Percentiles rank a stretch among this genome's conserved stretches.
Conservation (phyloP, 306 rosid genomes). For the Citrullus colocynthis region DNA sequence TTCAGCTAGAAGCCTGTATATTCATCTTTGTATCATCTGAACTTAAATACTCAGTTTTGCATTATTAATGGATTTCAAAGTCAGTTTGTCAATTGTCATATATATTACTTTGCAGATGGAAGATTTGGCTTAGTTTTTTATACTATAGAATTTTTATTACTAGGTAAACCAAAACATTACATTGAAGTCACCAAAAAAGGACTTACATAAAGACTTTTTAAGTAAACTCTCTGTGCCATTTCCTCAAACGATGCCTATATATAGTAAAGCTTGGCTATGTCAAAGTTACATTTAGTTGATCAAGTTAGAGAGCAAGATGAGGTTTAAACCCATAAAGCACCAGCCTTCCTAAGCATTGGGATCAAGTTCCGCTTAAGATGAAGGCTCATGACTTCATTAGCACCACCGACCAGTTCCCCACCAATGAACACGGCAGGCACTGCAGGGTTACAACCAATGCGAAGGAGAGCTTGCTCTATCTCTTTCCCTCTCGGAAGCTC, state of each 20-base stretch:
- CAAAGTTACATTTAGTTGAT: not conserved
- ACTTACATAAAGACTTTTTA: not conserved
- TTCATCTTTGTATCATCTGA: not conserved
- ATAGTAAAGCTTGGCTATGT: not conserved
- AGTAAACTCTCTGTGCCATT: slow-evolving; percentile 7
- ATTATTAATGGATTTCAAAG: not conserved
- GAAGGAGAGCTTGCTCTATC: slow-evolving; percentile 68
- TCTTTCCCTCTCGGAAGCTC: slow-evolving; percentile 80
- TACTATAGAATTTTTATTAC: not conserved
- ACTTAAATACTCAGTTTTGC: not conserved
- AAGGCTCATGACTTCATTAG: slow-evolving; percentile 87
- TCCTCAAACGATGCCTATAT: not conserved
- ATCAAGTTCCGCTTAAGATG: slow-evolving; percentile 70
- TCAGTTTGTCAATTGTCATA: not conserved
- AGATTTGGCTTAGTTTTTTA: not conserved
- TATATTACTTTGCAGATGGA: not conserved
- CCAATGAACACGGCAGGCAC: slow-evolving; percentile 86
- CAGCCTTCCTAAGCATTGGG: slow-evolving; percentile 82
- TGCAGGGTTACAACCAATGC: slow-evolving; percentile 54
- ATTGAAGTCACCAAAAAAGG: slow-evolving; percentile 12
- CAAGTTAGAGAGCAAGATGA: not conserved
- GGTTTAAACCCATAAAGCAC: slow-evolving; percentile 77
- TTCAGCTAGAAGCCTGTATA: not conserved
- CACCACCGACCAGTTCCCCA: slow-evolving; percentile 72
- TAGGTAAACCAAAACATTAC: not conserved